These are phyloP conservation scores for Diplotaxis tenuifolia DNA, from an alignment of 345 rosid genomes.

Conservation along the genomic window DNA sequence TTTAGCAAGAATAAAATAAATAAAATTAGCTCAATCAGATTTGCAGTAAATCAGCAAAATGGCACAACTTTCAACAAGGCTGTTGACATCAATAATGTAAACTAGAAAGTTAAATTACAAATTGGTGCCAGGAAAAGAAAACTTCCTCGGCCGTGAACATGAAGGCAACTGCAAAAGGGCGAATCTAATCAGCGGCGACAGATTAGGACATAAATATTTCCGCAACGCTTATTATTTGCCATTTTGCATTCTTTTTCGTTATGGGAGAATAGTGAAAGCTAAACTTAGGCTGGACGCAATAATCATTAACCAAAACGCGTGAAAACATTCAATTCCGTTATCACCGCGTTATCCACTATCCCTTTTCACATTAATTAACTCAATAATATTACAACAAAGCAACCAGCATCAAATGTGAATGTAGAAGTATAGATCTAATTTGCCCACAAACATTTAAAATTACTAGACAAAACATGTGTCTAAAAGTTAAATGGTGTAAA, in stretches of 20 bases:
- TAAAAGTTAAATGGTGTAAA: background rate
- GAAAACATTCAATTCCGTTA: constrained; percentile 25
- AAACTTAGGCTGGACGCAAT: constrained; percentile 47
- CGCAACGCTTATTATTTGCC: background rate
- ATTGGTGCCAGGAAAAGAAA: too few relatives aligned
- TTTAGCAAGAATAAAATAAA: too few relatives aligned
- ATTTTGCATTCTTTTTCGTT: background rate
- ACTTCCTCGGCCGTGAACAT: background rate
- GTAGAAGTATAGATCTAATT: background rate
- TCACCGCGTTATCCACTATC: constrained; percentile 27
- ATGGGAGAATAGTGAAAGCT: constrained; percentile 14
- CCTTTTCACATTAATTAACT: background rate
- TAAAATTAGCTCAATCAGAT: too few relatives aligned
- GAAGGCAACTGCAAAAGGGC: constrained; percentile 13
- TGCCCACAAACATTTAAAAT: background rate
- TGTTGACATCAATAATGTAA: background rate
- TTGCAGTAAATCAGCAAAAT: constrained; percentile 16
- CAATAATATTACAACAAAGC: background rate
- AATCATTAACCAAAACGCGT: constrained; percentile 49
- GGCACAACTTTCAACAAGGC: constrained; percentile 3
- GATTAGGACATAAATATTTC: background rate
- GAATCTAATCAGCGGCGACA: constrained; percentile 23
- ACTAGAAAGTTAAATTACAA: too few relatives aligned
- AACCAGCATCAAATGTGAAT: background rate
- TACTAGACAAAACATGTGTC: background rate